Evolutionary conservation across 768 basidiomycete species (phyloP), one percentile per base, ranked within the genome.

Genomic region (Dentipellis sp.): DNA sequence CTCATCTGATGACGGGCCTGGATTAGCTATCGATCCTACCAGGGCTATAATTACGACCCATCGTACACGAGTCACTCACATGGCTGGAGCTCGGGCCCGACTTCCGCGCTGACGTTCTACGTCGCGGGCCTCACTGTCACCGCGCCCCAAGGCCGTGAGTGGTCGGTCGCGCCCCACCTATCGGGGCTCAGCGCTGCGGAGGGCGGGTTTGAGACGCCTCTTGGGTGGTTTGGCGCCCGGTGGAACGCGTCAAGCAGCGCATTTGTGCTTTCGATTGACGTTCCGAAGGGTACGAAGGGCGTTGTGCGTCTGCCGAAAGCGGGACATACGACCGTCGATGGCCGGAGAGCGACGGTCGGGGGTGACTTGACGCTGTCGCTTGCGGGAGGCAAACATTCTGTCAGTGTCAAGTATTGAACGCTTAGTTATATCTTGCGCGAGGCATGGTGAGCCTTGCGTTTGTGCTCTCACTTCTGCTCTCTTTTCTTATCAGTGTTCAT

Each of bases 1-100:
- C 42, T 9, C 14, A 19, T 16, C n/a, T 19, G 8, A n/a, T n/a
- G 42, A 39, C 42, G 19, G 50, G 22, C 17, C 36, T 3, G 38
- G 39, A 4, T 19, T 8, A 68, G 80, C 23, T 82, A 82, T 60
- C 79, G 81, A 17, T 74, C 72, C 2, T 72, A 78, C 59, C 65
- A 67, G 17, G 81, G 81, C 4, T 83, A 83, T 68, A 78, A 78
- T 65, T 72, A 75, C 65, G 81, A 83, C 60, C 70, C 79, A 0
- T 72, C 80, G 0, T 83, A 81, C 65, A 82, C 79, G 8, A 78
- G 76, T n/a, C 80, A 82, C 62, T 67, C 78, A 1, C 81, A 83
- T 60, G 80, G 80, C 4, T 83, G 81, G 81, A 78, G 76, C 56
- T 69, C 79, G 0, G 81, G 80, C 0, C 78, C 81, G 0, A 83